Base-by-base conservation (phyloP, 805 yeast genomes). In the Metschnikowia peoriensis region DNA sequence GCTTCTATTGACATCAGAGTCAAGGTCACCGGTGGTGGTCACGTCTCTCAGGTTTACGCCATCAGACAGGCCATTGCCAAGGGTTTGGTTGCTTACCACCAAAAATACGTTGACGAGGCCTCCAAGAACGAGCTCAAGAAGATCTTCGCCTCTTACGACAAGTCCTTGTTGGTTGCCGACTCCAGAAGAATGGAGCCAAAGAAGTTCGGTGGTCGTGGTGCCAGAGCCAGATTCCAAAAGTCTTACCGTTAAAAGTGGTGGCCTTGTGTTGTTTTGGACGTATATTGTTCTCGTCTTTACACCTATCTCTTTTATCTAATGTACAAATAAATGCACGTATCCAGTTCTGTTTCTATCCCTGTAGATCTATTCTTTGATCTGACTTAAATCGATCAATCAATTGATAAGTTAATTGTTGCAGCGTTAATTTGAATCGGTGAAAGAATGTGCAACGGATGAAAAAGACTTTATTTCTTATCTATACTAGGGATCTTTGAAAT, bases 161-260 rank as follows among this genome's bases (percentile, higher is more conserved):
- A 97, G 86, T 90, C 98, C 78, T 88, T 94, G 78, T 88, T 94
- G 83, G 94, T 94, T 79, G 98, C 99, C 72, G 99, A 94, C 81
- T 84, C 97, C 71, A 91, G 99, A 89, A 93, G 96, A 88, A 87
- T 92, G 88, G 99, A 94, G 86, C 99, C 99, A 87, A 94, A 94
- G 97, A 94, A 94, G 86, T 94, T 94, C 85, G 99, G 99, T 86
- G 99, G 99, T 86, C 96, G 96, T 81, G 99, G 99, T 89, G 99
- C 99, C 83, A 94, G 99, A 85, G 94, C 99, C 77, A 93, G 98
- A 85, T 93, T 89, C 97, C 99, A 94, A 87, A 94, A 94, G 81
- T 94, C 99, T 79, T 94, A 94, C 94, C 99, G 99, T 92, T 94
- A 93, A 82, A 60, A 51, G 28, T 49, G 51, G 55, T 53, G 53